A percentile compares a stretch with the other conserved stretches of the same genome.
These are phyloP conservation scores for Verticillium isaacii DNA, from an alignment of 2,329 filamentous ascomycete species.

Conservation along the genomic window DNA sequence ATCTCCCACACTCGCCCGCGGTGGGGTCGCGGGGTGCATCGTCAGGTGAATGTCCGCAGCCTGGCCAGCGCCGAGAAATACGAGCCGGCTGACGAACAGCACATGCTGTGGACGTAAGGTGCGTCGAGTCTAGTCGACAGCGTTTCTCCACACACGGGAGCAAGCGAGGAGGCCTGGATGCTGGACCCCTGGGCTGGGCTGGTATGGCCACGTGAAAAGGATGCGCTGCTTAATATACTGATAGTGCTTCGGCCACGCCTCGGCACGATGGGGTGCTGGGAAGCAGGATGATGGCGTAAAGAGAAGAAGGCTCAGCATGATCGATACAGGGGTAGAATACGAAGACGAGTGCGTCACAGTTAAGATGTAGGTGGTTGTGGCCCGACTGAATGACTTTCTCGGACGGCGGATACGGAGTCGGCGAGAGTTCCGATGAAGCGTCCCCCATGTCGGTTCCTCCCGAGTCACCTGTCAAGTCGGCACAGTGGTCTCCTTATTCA, in stretches of 20 bases:
- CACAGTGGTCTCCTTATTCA: background rate
- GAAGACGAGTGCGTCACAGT: background rate
- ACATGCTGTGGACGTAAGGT: background rate
- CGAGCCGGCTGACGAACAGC: background rate
- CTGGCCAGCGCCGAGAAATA: background rate
- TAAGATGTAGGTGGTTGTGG: background rate
- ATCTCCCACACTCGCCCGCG: background rate
- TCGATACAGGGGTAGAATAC: background rate
- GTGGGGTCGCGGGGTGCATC: background rate
- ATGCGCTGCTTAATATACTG: background rate
- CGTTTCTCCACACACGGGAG: background rate
- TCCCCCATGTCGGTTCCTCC: background rate
- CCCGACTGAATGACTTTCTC: too few species aligned
- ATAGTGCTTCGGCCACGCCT: background rate
- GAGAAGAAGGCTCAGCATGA: background rate
- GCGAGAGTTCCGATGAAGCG: background rate
- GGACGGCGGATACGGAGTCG: background rate
- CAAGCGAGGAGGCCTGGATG: background rate
- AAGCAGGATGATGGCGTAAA: background rate
- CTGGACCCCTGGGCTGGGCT: background rate
- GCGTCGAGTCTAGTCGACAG: background rate
- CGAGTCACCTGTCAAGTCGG: background rate
- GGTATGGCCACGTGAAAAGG: background rate
- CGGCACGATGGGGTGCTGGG: background rate
- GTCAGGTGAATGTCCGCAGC: background rate